phyloP scores from a whole-genome alignment of 768 basidiomycete genomes.

The Boletus reticulatus region DNA sequence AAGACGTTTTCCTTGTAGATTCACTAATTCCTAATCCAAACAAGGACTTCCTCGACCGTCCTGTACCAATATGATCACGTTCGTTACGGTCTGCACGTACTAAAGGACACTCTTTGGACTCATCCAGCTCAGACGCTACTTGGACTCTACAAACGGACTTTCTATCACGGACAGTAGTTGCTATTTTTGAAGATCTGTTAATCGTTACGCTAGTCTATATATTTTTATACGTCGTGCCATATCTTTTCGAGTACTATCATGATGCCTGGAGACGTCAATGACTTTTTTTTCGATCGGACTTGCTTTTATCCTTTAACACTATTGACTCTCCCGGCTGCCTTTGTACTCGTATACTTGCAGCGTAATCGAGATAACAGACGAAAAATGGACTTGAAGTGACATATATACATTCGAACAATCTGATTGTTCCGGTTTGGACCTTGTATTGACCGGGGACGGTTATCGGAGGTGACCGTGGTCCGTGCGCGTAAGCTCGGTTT shows the following conservation, averaged over 20 bases:
- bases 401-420: slow-evolving; percentile 43
- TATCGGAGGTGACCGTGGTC: too few relatives aligned
- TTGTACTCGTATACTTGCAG: slow-evolving; percentile 7
- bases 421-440: not conserved
- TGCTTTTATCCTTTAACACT: slow-evolving; percentile 7
- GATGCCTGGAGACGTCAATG: not conserved
- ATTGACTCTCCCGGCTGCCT: slow-evolving; percentile 5
- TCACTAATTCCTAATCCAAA: slow-evolving; percentile 7
- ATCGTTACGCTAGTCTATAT: slow-evolving; percentile 31
- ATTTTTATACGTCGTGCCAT: slow-evolving; percentile 25
- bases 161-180: slow-evolving; percentile 16
- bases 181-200: slow-evolving; percentile 17
- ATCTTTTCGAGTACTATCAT: slow-evolving; percentile 5
- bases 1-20: slow-evolving; percentile 5
- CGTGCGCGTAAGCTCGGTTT: too few relatives aligned
- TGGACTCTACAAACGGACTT: slow-evolving; percentile 30
- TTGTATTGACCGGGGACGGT: too few relatives aligned
- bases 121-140: slow-evolving; percentile 14
- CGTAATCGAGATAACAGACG: slow-evolving; percentile 53
- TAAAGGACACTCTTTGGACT: slow-evolving; percentile 25
- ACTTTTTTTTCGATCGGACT: slow-evolving; percentile 7
- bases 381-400: slow-evolving; percentile 89
- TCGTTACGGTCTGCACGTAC: slow-evolving; percentile 25
- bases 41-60: slow-evolving; percentile 7
- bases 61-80: slow-evolving; percentile 16